A percentile compares a stretch with the other conserved stretches of the same genome.
Conservation (phyloP, 2,329 filamentous ascomycete species). For the Penicillium sclerotigenum region DNA sequence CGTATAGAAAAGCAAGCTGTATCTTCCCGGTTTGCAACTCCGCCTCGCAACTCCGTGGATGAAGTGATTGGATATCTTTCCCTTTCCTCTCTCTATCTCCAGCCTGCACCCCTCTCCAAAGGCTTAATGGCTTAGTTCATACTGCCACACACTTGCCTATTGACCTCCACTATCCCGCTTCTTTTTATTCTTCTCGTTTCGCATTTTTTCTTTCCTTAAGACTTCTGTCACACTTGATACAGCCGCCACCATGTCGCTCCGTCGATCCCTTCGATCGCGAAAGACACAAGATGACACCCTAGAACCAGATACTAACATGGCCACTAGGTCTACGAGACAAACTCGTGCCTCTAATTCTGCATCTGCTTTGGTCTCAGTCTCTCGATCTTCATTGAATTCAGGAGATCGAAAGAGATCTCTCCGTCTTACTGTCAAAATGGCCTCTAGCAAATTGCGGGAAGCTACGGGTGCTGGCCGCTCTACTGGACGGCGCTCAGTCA, state of each 20-base stretch:
- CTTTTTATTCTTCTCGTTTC: constrained; percentile 1
- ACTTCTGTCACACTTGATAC: background rate
- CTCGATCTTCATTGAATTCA: constrained; percentile 34
- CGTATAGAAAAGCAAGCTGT: constrained; percentile 27
- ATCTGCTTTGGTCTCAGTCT: constrained; percentile 28
- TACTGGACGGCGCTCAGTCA: constrained; percentile 34
- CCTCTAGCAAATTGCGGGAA: constrained; percentile 49
- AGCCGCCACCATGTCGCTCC: constrained; percentile 33
- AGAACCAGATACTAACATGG: constrained; percentile 34
- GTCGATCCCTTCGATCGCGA: constrained; percentile 41
- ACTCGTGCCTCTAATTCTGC: constrained; percentile 36
- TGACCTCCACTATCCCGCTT: constrained; percentile 3
- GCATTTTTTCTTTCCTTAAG: background rate
- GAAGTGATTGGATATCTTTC: constrained; percentile 10
- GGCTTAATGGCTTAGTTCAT: constrained; percentile 9
- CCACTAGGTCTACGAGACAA: constrained; percentile 38
- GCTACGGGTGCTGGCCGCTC: constrained; percentile 39
- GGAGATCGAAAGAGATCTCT: constrained; percentile 43
- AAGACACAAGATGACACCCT: constrained; percentile 26
- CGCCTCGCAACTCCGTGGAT: constrained; percentile 10
- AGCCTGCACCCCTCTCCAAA: background rate
- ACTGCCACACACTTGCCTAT: constrained; percentile 17
- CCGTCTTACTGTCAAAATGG: constrained; percentile 50
- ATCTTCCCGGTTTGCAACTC: constrained; percentile 31
- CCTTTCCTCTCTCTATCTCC: constrained; percentile 3